Percentiles rank a stretch among this genome's conserved stretches.
These are phyloP conservation scores for Ganoderma multipileum DNA, from an alignment of 1,284 basidiomycete species.

Conservation along the genomic window DNA sequence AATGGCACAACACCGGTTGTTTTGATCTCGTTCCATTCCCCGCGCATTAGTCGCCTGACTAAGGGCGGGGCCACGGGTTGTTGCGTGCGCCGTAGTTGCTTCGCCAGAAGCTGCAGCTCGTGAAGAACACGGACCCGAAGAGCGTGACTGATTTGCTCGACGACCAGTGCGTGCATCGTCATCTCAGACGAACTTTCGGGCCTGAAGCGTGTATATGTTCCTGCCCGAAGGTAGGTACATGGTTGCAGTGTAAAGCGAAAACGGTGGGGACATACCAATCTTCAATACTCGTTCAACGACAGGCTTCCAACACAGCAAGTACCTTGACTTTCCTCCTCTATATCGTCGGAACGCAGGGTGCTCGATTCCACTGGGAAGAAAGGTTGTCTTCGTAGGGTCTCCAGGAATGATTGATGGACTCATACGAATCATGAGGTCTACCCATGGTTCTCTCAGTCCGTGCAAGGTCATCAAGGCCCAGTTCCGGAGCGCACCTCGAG, in stretches of 20 bases:
- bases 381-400: slow-evolving; percentile 23
- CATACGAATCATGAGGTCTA: slow-evolving; percentile 75
- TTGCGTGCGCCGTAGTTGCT: slow-evolving; percentile 44
- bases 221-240: slow-evolving; percentile 9
- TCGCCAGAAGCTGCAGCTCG: slow-evolving; percentile 66
- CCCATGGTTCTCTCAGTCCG: slow-evolving; percentile 11
- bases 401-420: slow-evolving; percentile 52
- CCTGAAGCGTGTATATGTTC: slow-evolving; percentile 18
- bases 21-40: slow-evolving; percentile 61
- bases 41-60: slow-evolving; percentile 66
- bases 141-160: slow-evolving; percentile 64
- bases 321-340: slow-evolving; percentile 51
- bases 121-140: slow-evolving; percentile 76
- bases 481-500: slow-evolving; percentile 53
- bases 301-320: slow-evolving; percentile 64
- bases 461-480: slow-evolving; percentile 9
- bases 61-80: slow-evolving; percentile 42
- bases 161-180: slow-evolving; percentile 47
- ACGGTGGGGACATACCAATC: slow-evolving; percentile 41
- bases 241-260: not conserved
- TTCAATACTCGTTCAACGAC: slow-evolving; percentile 46
- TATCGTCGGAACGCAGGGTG: slow-evolving; percentile 64
- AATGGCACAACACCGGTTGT: slow-evolving; percentile 55
- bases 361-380: slow-evolving; percentile 74
- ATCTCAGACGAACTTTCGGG: slow-evolving; percentile 7